Percentiles rank a stretch among this genome's conserved stretches.
phyloP scores from a whole-genome alignment of 768 basidiomycete genomes.

The Aureoboletus auriporus region DNA sequence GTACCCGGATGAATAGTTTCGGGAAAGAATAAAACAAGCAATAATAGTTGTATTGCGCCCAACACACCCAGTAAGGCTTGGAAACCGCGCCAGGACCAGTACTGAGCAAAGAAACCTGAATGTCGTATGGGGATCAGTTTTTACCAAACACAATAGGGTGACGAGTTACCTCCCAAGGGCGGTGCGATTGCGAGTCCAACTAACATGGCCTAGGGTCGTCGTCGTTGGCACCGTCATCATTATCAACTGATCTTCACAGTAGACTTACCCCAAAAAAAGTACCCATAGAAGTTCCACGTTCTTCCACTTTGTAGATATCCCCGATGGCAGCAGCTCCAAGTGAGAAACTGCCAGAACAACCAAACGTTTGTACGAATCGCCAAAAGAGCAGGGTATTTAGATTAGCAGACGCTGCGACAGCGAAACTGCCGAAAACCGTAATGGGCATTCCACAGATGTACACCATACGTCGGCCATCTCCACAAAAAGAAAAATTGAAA shows the following conservation, averaged over 20 bases:
- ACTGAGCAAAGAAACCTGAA: slow-evolving; percentile 48
- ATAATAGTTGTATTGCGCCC: slow-evolving; percentile 37
- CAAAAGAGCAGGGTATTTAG: slow-evolving; percentile 49
- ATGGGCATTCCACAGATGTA: slow-evolving; percentile 60
- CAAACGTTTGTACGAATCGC: slow-evolving; percentile 64
- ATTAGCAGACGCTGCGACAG: slow-evolving; percentile 48
- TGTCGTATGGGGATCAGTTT: not conserved
- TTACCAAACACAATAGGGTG: not conserved
- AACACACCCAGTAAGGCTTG: slow-evolving; percentile 43
- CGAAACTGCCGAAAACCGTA: slow-evolving; percentile 54
- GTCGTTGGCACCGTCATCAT: not conserved
- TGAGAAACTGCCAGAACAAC: slow-evolving; percentile 50
- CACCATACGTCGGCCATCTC: slow-evolving; percentile 65
- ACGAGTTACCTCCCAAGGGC: slow-evolving; percentile 44
- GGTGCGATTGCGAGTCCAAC: slow-evolving; percentile 64
- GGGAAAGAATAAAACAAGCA: slow-evolving; percentile 48
- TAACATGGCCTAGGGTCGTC: slow-evolving; percentile 38
- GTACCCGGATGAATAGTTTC: slow-evolving; percentile 64
- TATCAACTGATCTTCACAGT: not conserved
- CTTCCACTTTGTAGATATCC: slow-evolving; percentile 63
- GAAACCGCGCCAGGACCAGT: slow-evolving; percentile 63
- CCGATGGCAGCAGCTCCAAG: slow-evolving; percentile 59
- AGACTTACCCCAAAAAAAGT: slow-evolving; percentile 48
- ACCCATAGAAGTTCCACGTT: slow-evolving; percentile 58
- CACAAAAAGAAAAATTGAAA: not conserved